Base-by-base conservation (phyloP, 2,329 filamentous ascomycete genomes). In the Fusarium tjaetaba region DNA sequence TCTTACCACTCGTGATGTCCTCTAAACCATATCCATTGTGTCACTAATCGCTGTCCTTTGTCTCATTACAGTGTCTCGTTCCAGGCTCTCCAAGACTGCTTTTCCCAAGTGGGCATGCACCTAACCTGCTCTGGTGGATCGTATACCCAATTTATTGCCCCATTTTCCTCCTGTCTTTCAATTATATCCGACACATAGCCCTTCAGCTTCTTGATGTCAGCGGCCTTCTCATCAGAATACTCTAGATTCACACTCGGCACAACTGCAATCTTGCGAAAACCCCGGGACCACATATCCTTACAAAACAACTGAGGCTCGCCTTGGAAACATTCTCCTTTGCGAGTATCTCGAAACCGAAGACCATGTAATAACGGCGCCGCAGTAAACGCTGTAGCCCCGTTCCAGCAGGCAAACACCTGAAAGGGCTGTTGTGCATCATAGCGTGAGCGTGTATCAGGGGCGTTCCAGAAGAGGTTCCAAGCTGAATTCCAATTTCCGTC, bases 341-440 rank as follows among this genome's bases (percentile, higher is more conserved):
- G 48, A 3, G 70, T 73, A 22, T 79, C 74, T 3, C 89, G 83
- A 74, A 90, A 90, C 11, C 76, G 70, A 5, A 90, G 77, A 15
- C 80, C 80, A 1, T 80, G 79, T 0, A 80, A 79, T 8, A 88
- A 65, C 14, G 90, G 76, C 0, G 88, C 86, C 45, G 87, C 88
- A 0, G 80, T 80, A 58, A 90, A 85, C 0, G 83, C 84, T 0
- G 83, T 82, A 0, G 85, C 87, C 5, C 89, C 89, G 66, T 90
- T 90, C 89, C 89, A 91, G 77, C 89, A 91, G 2, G 88, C 78
- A 66, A 89, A 91, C 0, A 90, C 89, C 76, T 90, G 89, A 67
- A 90, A 87, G 2, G 89, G 88, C n/a, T 80, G 78, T 30, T 81
- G 77, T 0, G 68, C 68, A 1, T 69, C 51, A 60, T 84, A 84